Conservation (phyloP, 805 yeast species). For the Sungouiozyma intestinalis region DNA sequence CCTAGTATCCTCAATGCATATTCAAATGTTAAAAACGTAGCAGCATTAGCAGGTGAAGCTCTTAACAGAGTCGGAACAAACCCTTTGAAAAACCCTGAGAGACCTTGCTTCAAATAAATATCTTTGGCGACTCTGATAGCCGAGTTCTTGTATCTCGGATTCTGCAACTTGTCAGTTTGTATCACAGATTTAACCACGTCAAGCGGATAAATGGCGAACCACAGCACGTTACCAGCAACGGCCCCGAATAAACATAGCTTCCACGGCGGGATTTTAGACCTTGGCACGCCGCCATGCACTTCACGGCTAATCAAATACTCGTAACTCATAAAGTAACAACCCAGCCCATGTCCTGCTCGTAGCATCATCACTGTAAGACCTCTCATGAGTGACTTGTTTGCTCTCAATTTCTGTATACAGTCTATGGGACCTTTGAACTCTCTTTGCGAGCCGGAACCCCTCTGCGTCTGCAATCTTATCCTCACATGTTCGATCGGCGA, state of each 20-base stretch:
- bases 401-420: slow-evolving; percentile 39
- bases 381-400: slow-evolving; percentile 53
- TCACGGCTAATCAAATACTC: slow-evolving; percentile 69
- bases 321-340: slow-evolving; percentile 78
- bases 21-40: slow-evolving; percentile 91
- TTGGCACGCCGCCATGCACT: slow-evolving; percentile 31
- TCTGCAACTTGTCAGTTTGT: slow-evolving; percentile 59
- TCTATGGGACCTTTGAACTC: slow-evolving; percentile 47
- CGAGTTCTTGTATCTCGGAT: slow-evolving; percentile 50
- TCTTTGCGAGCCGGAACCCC: slow-evolving; percentile 34
- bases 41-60: slow-evolving; percentile 98
- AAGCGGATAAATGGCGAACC: slow-evolving; percentile 78
- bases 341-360: slow-evolving; percentile 84
- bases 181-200: slow-evolving; percentile 86
- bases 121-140: slow-evolving; percentile 49
- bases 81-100: slow-evolving; percentile 79
- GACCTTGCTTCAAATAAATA: slow-evolving; percentile 49
- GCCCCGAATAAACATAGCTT: slow-evolving; percentile 84
- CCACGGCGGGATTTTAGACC: slow-evolving; percentile 81
- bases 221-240: slow-evolving; percentile 77
- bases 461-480: slow-evolving; percentile 80
- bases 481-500: slow-evolving; percentile 93
- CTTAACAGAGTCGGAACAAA: slow-evolving; percentile 86
- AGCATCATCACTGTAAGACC: slow-evolving; percentile 76
- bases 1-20: slow-evolving; percentile 64